Evolutionary conservation across 352 stramenopile genomes (phyloP).

Genomic region (Phytopythium helicoides): DNA sequence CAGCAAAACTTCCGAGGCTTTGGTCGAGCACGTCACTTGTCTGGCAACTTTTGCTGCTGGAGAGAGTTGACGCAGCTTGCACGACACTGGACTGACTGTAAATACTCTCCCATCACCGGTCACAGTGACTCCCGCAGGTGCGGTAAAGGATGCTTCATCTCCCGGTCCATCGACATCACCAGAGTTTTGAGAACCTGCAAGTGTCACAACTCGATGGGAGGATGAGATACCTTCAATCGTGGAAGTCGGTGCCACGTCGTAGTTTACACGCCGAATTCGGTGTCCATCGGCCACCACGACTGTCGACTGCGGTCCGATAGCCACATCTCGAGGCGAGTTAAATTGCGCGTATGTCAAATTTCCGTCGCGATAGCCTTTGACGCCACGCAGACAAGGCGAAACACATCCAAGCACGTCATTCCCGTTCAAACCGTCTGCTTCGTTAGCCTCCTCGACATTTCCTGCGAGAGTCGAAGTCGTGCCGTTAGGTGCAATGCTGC

Average conservation of each 20-base stretch:
- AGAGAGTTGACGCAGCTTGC: slow-evolving; percentile 84
- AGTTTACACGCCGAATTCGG: slow-evolving; percentile 83
- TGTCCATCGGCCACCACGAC: slow-evolving; percentile 91
- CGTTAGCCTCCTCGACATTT: slow-evolving; percentile 46
- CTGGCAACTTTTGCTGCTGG: slow-evolving; percentile 67
- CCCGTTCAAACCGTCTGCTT: slow-evolving; percentile 61
- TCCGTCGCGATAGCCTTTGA: slow-evolving; percentile 86
- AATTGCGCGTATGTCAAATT: slow-evolving; percentile 88
- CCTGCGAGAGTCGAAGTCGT: slow-evolving; percentile 68
- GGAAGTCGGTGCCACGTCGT: slow-evolving; percentile 50
- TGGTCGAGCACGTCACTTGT: slow-evolving; percentile 73
- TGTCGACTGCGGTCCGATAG: slow-evolving; percentile 72
- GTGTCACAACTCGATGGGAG: slow-evolving; percentile 81
- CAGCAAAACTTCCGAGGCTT: slow-evolving; percentile 77
- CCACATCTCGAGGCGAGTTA: slow-evolving; percentile 91
- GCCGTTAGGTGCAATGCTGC: slow-evolving; percentile 70
- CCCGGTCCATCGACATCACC: slow-evolving; percentile 85
- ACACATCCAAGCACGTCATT: slow-evolving; percentile 84
- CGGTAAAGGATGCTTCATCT: slow-evolving; percentile 87
- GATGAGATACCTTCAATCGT: slow-evolving; percentile 66
- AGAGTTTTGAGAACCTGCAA: slow-evolving; percentile 78
- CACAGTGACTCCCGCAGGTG: slow-evolving; percentile 85
- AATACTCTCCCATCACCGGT: slow-evolving; percentile 87
- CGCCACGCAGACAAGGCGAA: slow-evolving; percentile 87
- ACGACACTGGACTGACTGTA: slow-evolving; percentile 89